phyloP scores from a whole-genome alignment of 805 yeast genomes.

The Kodamaea laetipori region DNA sequence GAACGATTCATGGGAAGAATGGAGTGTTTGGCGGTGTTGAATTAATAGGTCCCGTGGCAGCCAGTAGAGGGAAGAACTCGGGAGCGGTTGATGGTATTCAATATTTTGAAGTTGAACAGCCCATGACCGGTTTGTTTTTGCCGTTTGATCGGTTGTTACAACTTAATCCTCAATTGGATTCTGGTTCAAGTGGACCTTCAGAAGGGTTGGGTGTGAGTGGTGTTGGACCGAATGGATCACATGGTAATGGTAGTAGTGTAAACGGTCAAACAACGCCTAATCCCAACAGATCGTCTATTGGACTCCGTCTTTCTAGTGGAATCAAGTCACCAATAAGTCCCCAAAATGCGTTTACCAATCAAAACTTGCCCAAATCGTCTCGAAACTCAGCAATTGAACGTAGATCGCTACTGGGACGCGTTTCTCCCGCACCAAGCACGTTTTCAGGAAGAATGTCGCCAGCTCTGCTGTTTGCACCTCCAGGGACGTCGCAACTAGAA shows the following conservation, averaged over 20 bases:
- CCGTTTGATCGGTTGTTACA: conserved; percentile 49
- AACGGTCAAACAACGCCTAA: not conserved
- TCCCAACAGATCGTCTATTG: conserved; percentile 7
- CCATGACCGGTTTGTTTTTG: conserved; percentile 76
- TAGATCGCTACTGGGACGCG: conserved; percentile 1
- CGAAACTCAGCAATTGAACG: conserved; percentile 1
- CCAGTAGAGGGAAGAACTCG: conserved; percentile 73
- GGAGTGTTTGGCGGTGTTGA: conserved; percentile 90
- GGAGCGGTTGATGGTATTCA: conserved; percentile 76
- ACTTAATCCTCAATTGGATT: conserved; percentile 34
- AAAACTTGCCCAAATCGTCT: not conserved
- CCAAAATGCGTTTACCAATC: not conserved
- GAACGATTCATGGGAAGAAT: conserved; percentile 65
- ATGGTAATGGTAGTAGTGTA: conserved; percentile 1
- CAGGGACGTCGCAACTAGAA: not conserved
- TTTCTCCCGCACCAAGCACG: not conserved
- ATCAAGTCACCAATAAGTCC: conserved; percentile 15
- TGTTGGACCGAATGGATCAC: not conserved
- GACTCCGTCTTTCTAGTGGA: conserved; percentile 6
- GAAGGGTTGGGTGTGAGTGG: no score
- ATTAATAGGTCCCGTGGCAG: conserved; percentile 60
- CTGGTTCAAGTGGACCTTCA: not conserved
- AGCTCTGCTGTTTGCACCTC: conserved; percentile 4
- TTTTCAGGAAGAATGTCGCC: conserved; percentile 6
- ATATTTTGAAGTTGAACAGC: conserved; percentile 65